Conservation (phyloP, 352 stramenopile genomes). For the Peronospora farinosa region DNA sequence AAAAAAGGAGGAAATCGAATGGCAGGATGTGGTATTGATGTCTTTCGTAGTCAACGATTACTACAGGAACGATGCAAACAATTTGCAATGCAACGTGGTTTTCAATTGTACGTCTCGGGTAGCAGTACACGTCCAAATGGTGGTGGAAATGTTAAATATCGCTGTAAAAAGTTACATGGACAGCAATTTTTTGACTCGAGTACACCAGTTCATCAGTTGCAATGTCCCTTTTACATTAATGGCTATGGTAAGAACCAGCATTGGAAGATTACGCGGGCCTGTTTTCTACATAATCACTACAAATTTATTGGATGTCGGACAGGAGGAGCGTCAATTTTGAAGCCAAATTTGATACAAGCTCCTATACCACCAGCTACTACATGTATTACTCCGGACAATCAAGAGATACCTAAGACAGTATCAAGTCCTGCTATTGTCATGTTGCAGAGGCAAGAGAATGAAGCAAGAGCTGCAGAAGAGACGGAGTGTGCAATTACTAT, state of each 20-base stretch:
- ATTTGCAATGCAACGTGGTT: slow-evolving; percentile 67
- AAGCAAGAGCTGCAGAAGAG: neutral
- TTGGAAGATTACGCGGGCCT: slow-evolving; percentile 75
- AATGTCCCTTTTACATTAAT: slow-evolving; percentile 81
- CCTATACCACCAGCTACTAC: neutral
- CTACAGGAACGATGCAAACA: slow-evolving; percentile 75
- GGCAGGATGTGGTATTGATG: slow-evolving; percentile 44
- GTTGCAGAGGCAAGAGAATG: slow-evolving; percentile 3
- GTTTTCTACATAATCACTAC: slow-evolving; percentile 79
- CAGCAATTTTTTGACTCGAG: slow-evolving; percentile 70
- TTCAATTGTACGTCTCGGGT: slow-evolving; percentile 61
- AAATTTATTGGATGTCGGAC: slow-evolving; percentile 71
- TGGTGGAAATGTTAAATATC: slow-evolving; percentile 78
- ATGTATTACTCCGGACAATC: slow-evolving; percentile 10
- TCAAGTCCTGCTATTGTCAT: neutral
- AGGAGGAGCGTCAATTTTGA: neutral
- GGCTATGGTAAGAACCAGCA: slow-evolving; percentile 53
- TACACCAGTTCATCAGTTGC: slow-evolving; percentile 40
- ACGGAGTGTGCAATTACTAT: neutral
- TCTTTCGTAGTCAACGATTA: slow-evolving; percentile 53
- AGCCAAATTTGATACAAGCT: neutral
- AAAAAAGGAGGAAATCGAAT: slow-evolving; percentile 58
- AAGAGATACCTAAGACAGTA: neutral
- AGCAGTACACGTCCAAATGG: slow-evolving; percentile 63
- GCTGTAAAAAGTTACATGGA: slow-evolving; percentile 72